Evolutionary conservation across 768 basidiomycete genomes (phyloP), one percentile per base, ranked within the genome.

Genomic region (Zangia roseola): DNA sequence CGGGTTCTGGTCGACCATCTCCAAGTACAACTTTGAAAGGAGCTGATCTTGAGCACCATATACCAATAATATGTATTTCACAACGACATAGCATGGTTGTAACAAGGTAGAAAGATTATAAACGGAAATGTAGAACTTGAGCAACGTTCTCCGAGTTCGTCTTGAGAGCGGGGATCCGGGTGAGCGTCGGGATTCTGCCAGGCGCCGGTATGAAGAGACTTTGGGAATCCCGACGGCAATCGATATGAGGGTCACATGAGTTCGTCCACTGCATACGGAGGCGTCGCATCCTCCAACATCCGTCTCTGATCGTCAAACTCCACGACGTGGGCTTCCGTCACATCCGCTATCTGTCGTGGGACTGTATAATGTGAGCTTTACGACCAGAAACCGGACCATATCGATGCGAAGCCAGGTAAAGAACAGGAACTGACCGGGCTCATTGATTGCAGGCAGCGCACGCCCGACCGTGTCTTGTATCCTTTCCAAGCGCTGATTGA

Each of bases 1-100:
- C 47, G 49, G 60, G 14, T 86, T 86, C 71, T 82, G 72, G 52
- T 61, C 74, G n/a, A 68, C 56, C 26, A 67, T 82, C 31, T 69
- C 71, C 45, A 75, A 68, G 57, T 65, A 76, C 58, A 66, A 56
- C 9, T 68, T 68, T n/a, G n/a, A n/a, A n/a, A n/a, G n/a, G n/a
- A n/a, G n/a, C n/a, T n/a, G n/a, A n/a, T n/a, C 48, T 54, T 40
- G 38, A 42, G 2, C 8, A n/a, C 7, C 10, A 20, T 31, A 16
- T 31, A 16, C 31, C 14, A 6, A 31, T 14, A 14, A 6, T 6
- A 7, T 16, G 31, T 31, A 31, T 16, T 31, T 16, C 31, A 16
- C 16, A 31, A 14, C 31, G 16, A 14, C 31, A 31, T 16, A 31
- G 6, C 6, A 31, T 31, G 4, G 7, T 16, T 31, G 31, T 31